Base-by-base conservation (phyloP, 2,329 filamentous ascomycete species). In the Monilinia laxa region DNA sequence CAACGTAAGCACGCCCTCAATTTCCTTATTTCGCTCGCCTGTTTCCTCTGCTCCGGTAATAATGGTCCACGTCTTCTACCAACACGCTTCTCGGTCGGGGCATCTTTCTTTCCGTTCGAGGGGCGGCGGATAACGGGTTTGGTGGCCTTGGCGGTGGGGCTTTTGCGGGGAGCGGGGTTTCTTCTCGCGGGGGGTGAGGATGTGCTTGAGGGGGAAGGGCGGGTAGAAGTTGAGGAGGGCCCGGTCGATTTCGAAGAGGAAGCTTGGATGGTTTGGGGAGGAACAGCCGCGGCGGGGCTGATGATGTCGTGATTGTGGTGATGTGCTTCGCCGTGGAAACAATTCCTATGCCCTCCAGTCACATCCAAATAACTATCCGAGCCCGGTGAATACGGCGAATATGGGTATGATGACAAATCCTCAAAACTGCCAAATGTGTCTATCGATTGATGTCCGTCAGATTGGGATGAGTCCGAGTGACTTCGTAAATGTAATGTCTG, bases 11-110 rank as follows among this genome's bases (percentile, higher is more conserved):
- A 98, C 58, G 94, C 94, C 76, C 94, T 87, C 73, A 97, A 83
- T 80, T 98, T 98, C 78, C 94, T 88, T 77, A 98, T 98, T 80
- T 98, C 94, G 75, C 93, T 95, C 35, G 94, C 94, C 79, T 97
- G 94, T 81, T 97, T 96, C 73, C 94, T 87, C 82, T 97, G 94
- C 78, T 98, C 94, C 14, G 93, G 93, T 75, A 93, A 85, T 72
- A 98, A 86, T 68, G 94, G 94, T 47, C 94, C 94, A 78, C 91
- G 91, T 80, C 94, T 87, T 76, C 92, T 89, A 59, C 94, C 94
- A 68, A 97, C 91, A 79, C 93, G 93, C 85, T 97, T 98, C 84
- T 97, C 94, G 51, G 84, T 67, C 47, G 63, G 84, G 72, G 96
- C 79, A 90, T 93, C 79, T 90, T 93, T 82, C 94, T 96, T 74